Conservation (phyloP, 2,329 filamentous ascomycete genomes). For the Metarhizium rileyi region DNA sequence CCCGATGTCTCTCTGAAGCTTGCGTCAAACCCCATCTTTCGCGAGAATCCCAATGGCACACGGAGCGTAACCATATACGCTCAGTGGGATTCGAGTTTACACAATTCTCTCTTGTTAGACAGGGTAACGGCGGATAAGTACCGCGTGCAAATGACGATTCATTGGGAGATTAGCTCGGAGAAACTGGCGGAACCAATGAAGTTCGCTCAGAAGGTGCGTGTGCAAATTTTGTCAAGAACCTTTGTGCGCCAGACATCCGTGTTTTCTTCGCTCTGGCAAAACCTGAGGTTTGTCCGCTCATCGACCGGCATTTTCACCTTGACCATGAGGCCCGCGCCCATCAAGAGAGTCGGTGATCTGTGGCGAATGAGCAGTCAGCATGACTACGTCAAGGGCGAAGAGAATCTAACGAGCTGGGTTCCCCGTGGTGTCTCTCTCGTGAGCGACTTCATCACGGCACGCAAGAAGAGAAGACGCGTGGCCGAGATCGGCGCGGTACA, state of each 20-base stretch:
- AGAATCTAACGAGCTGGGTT: constrained; percentile 73
- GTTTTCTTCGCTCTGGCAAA: constrained; percentile 79
- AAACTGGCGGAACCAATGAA: constrained; percentile 82
- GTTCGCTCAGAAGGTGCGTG: constrained; percentile 70
- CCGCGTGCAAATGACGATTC: constrained; percentile 76
- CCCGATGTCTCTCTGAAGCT: constrained; percentile 70
- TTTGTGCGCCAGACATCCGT: constrained; percentile 82
- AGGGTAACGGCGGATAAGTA: constrained; percentile 88
- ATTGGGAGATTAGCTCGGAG: constrained; percentile 76
- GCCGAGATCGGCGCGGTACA: constrained; percentile 73
- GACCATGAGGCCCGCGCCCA: constrained; percentile 75
- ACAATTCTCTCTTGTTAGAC: constrained; percentile 87
- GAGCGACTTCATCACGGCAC: constrained; percentile 71
- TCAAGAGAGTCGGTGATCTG: constrained; percentile 83
- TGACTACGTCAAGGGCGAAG: constrained; percentile 94
- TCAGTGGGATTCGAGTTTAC: constrained; percentile 94
- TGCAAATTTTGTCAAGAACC: constrained; percentile 74
- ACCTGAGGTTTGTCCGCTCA: constrained; percentile 76
- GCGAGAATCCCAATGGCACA: constrained; percentile 82
- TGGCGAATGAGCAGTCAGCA: constrained; percentile 95
- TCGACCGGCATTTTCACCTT: constrained; percentile 80
- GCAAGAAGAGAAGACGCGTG: constrained; percentile 62
- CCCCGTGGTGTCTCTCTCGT: constrained; percentile 85
- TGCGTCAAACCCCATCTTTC: constrained; percentile 66
- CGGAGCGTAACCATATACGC: constrained; percentile 77